Base-by-base conservation (phyloP, 2,329 filamentous ascomycete species). In the Daldinia eschscholtzii region DNA sequence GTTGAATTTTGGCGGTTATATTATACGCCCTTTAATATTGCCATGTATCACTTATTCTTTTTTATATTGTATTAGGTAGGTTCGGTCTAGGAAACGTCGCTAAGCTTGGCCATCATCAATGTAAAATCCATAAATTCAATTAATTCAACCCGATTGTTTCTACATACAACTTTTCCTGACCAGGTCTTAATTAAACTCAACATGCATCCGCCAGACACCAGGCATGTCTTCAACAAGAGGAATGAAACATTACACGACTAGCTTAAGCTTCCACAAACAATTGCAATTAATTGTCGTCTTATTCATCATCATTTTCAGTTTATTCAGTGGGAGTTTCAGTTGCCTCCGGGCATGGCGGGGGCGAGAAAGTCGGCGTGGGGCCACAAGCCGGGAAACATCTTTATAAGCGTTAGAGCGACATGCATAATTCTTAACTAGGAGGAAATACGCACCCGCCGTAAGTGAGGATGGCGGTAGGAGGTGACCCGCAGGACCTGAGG, bases 401-500 rank as follows among this genome's bases (percentile, higher is more conserved):
- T 48, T 4, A n/a, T n/a, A 12, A 10, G 10, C 18, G 15, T 70
- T 58, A 67, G 58, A 26, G 2, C 41, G 13, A 3, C 41, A 5
- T 35, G 10, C 7, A 2, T 30, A 3, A 6, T 5, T 30, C 35
- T 23, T 37, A 6, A 13, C 30, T 13, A 15, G 23, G 9, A 4
- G 35, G 6, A 20, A 15, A n/a, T 1, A 66, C 70, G 61, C 52
- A 74, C 71, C 73, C 73, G 48, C 73, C 73, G 42, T 65, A 74
- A 4, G 68, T 71, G 33, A 73, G 30, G 23, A 63, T 56, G 15
- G 72, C 70, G 0, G 75, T 76, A 6, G 70, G 65, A 7, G 75
- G 73, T 2, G 70, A 68, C 23, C 74, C 76, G 52, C 76, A 77
- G 1, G 63, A 68, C 70, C 65, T 68, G 15, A 74, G 15, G 26